Base-by-base conservation (phyloP, 2,329 filamentous ascomycete genomes). In the Tothia fuscella region DNA sequence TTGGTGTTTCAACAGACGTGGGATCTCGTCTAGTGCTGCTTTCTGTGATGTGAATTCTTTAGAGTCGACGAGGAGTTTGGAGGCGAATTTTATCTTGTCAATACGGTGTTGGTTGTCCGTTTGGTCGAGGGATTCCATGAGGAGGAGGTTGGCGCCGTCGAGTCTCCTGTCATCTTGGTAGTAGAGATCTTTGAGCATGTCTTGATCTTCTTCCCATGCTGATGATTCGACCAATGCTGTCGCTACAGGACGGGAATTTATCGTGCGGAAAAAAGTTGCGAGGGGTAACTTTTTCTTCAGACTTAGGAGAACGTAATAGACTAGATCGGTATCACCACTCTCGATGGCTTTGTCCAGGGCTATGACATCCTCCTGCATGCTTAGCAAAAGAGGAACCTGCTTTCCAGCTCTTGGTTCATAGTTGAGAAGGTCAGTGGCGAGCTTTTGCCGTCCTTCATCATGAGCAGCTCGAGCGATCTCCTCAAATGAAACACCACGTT, bases 301-400 rank as follows among this genome's bases (percentile, higher is more conserved):
- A 47, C 89, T 80, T 6, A 93, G 66, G 5, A 98, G 71, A 4
- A 98, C 91, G 54, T 80, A 88, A 51, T 85, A 80, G n/a, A 94
- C 76, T 2, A 98, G 72, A 51, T 98, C 91, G 0, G 88, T 89
- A 55, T 98, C 91, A 14, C 89, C 89, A 46, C 85, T 93, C 58
- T 95, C 87, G 45, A 96, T 85, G 7, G 91, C 89, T 60, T 96
- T 98, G 66, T 96, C 89, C 0, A 98, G 74, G 0, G 91, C 91
- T 30, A 96, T 78, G 49, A 88, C 85, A 49, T 95, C 89, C 59
- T 98, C 88, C 52, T 94, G 88, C 84, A 96, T 95, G 57, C 76
- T 87, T 31, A 98, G 69, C 2, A 98, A 73, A 3, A 98, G 72
- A 0, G 91, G 91, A 0, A 98, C 91, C 61, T 98, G 91, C 49